Conservation (phyloP, 106 monocot genomes). For the Phalaenopsis equestris region DNA sequence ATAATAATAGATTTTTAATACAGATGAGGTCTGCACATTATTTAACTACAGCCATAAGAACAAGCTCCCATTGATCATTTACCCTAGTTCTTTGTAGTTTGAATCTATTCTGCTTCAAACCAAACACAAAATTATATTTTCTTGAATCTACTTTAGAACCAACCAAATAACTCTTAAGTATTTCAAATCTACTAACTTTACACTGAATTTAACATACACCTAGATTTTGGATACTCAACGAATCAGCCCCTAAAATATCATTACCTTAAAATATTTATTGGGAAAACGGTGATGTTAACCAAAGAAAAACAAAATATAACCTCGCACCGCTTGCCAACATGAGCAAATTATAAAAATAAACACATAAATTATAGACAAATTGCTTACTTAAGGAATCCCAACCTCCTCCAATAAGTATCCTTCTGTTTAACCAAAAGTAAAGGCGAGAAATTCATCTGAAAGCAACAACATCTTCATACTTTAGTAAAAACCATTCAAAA, state of each 20-base stretch:
- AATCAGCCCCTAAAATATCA: background rate
- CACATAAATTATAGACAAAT: background rate
- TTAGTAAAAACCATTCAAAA: background rate
- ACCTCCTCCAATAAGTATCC: conserved; percentile 9
- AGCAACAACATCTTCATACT: background rate
- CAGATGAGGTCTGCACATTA: too few species aligned
- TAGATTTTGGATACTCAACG: background rate
- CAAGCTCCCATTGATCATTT: too few species aligned
- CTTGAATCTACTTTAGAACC: too few species aligned
- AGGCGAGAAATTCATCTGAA: conserved; percentile 1
- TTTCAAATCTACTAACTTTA: too few species aligned
- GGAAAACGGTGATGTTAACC: background rate
- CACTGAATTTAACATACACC: too few species aligned
- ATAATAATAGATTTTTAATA: too few species aligned
- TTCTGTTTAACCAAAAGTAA: conserved; percentile 2
- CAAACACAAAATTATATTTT: too few species aligned
- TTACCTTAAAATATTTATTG: background rate
- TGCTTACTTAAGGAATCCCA: conserved; percentile 16
- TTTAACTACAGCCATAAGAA: too few species aligned
- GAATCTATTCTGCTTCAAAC: too few species aligned
- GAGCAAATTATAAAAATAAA: background rate
- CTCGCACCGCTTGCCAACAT: background rate
- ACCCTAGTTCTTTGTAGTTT: too few species aligned
- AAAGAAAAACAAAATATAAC: background rate
- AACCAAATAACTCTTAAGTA: too few species aligned